Evolutionary conservation across 352 stramenopile genomes (phyloP).

Genomic region (Elongisporangium prolatum): DNA sequence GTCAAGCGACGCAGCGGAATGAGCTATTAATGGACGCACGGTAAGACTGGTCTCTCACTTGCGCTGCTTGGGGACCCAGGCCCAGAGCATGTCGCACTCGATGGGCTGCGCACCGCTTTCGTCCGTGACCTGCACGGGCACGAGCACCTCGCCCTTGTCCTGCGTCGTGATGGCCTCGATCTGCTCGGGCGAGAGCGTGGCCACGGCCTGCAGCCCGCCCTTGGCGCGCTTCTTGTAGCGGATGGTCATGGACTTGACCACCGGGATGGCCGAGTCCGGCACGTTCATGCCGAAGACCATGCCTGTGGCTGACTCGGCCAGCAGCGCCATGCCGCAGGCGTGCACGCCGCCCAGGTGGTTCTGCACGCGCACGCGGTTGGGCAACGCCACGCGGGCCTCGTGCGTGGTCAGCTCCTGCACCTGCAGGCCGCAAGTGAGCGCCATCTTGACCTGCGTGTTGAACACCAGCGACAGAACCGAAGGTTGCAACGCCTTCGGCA

Average conservation of each 20-base stretch:
- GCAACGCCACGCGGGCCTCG: slow-evolving; percentile 48
- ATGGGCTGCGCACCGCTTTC: slow-evolving; percentile 66
- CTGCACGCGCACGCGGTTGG: slow-evolving; percentile 73
- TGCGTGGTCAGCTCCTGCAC: slow-evolving; percentile 55
- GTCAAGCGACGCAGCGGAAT: background rate
- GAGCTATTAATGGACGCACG: background rate
- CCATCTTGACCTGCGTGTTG: slow-evolving; percentile 84
- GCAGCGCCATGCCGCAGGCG: slow-evolving; percentile 82
- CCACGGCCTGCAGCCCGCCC: slow-evolving; percentile 66
- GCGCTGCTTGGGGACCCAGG: slow-evolving; percentile 70
- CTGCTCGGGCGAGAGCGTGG: slow-evolving; percentile 64
- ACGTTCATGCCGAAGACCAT: slow-evolving; percentile 88
- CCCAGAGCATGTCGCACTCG: slow-evolving; percentile 82
- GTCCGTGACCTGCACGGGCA: slow-evolving; percentile 76
- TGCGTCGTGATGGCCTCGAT: slow-evolving; percentile 51
- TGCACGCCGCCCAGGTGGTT: slow-evolving; percentile 89
- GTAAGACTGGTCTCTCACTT: too few relatives aligned
- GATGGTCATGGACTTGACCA: slow-evolving; percentile 85
- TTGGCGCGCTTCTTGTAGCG: slow-evolving; percentile 68
- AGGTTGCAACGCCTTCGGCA: slow-evolving; percentile 30
- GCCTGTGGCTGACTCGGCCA: slow-evolving; percentile 77
- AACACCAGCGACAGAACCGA: slow-evolving; percentile 70
- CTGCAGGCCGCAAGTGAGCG: slow-evolving; percentile 64
- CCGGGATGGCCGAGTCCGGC: slow-evolving; percentile 64
- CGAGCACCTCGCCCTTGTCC: slow-evolving; percentile 70